Percentiles rank a stretch among this genome's conserved stretches.
Evolutionary conservation across 2,329 filamentous ascomycete species (phyloP).

Genomic region (Trichoderma aggressivum): DNA sequence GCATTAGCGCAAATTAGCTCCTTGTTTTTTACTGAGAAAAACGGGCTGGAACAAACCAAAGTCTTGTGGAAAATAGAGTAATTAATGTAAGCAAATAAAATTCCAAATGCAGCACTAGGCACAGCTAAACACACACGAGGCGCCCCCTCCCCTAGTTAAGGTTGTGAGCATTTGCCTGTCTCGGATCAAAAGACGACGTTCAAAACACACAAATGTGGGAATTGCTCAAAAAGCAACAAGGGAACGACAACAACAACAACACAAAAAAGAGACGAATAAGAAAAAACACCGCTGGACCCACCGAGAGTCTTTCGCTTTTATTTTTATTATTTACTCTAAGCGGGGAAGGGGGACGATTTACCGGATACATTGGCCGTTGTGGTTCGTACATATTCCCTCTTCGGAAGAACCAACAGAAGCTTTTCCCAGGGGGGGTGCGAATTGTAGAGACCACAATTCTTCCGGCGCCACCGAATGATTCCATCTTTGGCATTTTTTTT

Average conservation of each 20-base stretch:
- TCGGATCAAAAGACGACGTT: background rate
- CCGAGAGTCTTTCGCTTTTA: background rate
- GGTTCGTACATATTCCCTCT: background rate
- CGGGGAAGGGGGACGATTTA: background rate
- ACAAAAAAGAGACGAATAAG: background rate
- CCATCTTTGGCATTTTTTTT: background rate
- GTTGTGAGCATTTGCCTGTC: background rate
- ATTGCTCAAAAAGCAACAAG: background rate
- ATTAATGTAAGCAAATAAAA: constrained; percentile 1
- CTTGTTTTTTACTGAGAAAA: background rate
- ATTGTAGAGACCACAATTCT: background rate
- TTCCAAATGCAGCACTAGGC: background rate
- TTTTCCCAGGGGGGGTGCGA: background rate
- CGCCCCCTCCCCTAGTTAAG: background rate
- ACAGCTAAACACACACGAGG: background rate
- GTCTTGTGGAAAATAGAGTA: background rate
- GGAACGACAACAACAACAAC: background rate
- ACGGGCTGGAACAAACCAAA: background rate
- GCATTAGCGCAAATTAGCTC: background rate
- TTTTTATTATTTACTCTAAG: background rate
- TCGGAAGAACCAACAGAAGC: background rate
- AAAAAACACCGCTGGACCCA: background rate
- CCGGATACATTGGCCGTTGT: background rate
- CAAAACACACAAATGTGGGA: background rate
- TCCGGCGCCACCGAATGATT: constrained; percentile 9